Conservation (phyloP, 106 monocot species). For the Alisma plantagoaquatica region DNA sequence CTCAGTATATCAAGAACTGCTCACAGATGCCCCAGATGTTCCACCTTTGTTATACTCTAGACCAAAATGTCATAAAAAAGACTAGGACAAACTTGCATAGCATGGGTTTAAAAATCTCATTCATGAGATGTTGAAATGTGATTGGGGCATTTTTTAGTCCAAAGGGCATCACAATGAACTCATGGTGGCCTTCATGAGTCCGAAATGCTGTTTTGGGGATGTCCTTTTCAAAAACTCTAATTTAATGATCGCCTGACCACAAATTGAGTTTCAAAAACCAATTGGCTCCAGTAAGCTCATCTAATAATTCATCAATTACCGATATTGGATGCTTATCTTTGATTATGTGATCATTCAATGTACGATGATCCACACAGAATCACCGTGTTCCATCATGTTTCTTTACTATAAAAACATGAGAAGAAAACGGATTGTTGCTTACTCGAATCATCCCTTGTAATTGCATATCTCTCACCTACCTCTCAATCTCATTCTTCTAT, state of each 20-base stretch:
- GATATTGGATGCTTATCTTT: background rate
- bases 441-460: background rate
- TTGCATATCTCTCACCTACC: too few species aligned
- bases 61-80: too few species aligned
- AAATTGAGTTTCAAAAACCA: background rate
- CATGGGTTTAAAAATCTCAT: background rate
- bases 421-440: background rate
- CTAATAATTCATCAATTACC: background rate
- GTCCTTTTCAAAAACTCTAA: background rate
- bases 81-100: too few species aligned
- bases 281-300: background rate
- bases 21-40: background rate
- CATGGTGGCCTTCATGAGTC: background rate
- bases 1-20: background rate
- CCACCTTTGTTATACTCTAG: background rate
- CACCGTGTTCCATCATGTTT: background rate
- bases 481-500: too few species aligned
- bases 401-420: background rate
- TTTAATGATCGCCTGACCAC: background rate
- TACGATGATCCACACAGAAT: background rate
- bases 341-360: background rate
- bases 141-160: background rate
- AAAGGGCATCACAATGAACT: conserved; percentile 1
- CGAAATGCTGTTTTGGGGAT: background rate
- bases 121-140: conserved; percentile 1